phyloP scores from a whole-genome alignment of 306 rosid species.

The Abrus precatorius region DNA sequence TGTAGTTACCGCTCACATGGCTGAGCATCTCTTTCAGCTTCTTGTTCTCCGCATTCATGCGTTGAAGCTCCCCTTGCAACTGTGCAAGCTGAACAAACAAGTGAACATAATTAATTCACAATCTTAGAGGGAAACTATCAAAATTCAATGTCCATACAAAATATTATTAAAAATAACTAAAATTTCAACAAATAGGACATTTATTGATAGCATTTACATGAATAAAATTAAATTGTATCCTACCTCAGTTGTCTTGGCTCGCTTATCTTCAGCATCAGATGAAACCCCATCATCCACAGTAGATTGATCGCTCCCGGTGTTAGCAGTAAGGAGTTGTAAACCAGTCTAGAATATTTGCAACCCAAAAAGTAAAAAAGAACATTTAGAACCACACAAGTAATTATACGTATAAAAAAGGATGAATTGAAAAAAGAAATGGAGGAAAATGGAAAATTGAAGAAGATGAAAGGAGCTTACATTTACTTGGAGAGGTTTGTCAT shows the following conservation, averaged over 20 bases:
- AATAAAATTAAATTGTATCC: neutral
- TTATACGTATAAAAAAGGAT: no score
- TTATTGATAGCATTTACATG: neutral
- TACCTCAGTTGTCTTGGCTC: constrained; percentile 78
- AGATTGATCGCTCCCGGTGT: constrained; percentile 90
- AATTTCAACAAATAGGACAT: neutral
- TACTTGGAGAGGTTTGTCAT: constrained; percentile 51
- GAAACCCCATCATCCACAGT: constrained; percentile 86
- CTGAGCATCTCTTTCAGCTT: constrained; percentile 82
- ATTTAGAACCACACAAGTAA: neutral
- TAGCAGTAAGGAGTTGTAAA: constrained; percentile 80
- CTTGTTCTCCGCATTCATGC: constrained; percentile 80
- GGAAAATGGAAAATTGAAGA: no score
- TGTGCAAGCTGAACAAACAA: constrained; percentile 64
- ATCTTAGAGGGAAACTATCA: no score
- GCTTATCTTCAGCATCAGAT: constrained; percentile 69
- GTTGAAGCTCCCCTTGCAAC: constrained; percentile 78
- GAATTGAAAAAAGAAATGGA: neutral
- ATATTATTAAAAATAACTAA: neutral
- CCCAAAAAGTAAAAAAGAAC: neutral
- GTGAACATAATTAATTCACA: neutral
- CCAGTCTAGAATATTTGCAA: constrained; percentile 67
- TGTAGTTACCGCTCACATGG: constrained; percentile 80
- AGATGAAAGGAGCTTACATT: constrained; percentile 54
- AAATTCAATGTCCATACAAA: no score